Evolutionary conservation across 768 basidiomycete species (phyloP).

Genomic region (Clathrus columnatus): DNA sequence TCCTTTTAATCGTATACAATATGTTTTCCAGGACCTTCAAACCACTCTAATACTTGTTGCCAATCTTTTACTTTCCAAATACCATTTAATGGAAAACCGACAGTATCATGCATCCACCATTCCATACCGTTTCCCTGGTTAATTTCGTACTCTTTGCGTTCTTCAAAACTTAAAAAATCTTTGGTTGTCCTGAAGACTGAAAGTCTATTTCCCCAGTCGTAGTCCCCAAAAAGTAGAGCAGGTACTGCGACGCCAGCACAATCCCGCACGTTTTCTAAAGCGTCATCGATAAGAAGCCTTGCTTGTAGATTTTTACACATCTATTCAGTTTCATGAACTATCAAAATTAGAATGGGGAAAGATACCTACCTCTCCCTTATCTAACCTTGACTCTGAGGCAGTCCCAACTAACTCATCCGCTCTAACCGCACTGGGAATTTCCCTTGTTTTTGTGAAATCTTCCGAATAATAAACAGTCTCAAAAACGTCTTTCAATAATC

Average conservation of each 20-base stretch:
- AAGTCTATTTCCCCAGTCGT: constrained; percentile 64
- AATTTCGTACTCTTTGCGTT: constrained; percentile 24
- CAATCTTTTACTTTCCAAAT: constrained; percentile 54
- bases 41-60: constrained; percentile 46
- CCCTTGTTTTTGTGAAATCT: constrained; percentile 51
- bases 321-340: constrained; percentile 23
- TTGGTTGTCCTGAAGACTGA: constrained; percentile 36
- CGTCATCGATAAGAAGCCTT: constrained; percentile 69
- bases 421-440: constrained; percentile 33
- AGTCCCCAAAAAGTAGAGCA: constrained; percentile 67
- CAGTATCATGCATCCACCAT: constrained; percentile 43
- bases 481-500: constrained; percentile 33
- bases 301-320: constrained; percentile 59
- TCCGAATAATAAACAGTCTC: constrained; percentile 63
- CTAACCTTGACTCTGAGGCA: no score
- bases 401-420: no score
- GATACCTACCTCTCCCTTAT: constrained; percentile 55
- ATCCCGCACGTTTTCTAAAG: constrained; percentile 64
- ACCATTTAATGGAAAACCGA: constrained; percentile 41
- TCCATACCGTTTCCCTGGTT: constrained; percentile 38
- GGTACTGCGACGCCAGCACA: constrained; percentile 45
- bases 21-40: constrained; percentile 21
- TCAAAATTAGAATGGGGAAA: neutral
- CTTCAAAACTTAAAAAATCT: constrained; percentile 48
- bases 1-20: neutral